Conservation (phyloP, 345 rosid genomes). For the Salix koriyanagi region DNA sequence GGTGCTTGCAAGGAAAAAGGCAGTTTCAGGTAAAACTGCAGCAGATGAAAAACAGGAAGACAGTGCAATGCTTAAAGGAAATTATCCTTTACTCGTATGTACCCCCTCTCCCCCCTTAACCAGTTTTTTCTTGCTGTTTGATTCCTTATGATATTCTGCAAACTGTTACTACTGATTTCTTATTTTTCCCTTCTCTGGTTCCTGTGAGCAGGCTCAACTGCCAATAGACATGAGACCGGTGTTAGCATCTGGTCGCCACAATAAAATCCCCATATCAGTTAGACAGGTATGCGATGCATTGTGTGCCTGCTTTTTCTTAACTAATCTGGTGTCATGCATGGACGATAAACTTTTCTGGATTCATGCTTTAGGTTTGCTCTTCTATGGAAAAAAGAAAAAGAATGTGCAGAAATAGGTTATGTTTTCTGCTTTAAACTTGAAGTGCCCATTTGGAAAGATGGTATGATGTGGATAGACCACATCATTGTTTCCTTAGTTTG, state of each 20-base stretch:
- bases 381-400: neutral
- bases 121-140: neutral
- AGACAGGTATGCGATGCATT: slow-evolving; percentile 70
- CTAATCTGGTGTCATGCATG: neutral
- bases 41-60: slow-evolving; percentile 52
- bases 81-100: slow-evolving; percentile 80
- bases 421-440: neutral
- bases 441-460: neutral
- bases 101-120: neutral
- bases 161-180: slow-evolving; percentile 9
- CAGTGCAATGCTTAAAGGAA: slow-evolving; percentile 60
- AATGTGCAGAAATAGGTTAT: neutral
- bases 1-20: slow-evolving; percentile 89
- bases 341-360: neutral
- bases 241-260: slow-evolving; percentile 64
- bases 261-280: slow-evolving; percentile 74
- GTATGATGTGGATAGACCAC: neutral
- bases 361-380: slow-evolving; percentile 1
- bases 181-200: slow-evolving; percentile 20
- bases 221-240: slow-evolving; percentile 82
- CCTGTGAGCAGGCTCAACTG: slow-evolving; percentile 68
- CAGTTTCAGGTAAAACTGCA: slow-evolving; percentile 49
- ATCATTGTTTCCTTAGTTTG: neutral
- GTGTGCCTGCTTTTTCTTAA: neutral
- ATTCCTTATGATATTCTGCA: slow-evolving; percentile 7